A percentile compares a stretch with the other conserved stretches of the same genome.
Conservation (phyloP, 2,329 filamentous ascomycete species). For the Exophiala sideris region DNA sequence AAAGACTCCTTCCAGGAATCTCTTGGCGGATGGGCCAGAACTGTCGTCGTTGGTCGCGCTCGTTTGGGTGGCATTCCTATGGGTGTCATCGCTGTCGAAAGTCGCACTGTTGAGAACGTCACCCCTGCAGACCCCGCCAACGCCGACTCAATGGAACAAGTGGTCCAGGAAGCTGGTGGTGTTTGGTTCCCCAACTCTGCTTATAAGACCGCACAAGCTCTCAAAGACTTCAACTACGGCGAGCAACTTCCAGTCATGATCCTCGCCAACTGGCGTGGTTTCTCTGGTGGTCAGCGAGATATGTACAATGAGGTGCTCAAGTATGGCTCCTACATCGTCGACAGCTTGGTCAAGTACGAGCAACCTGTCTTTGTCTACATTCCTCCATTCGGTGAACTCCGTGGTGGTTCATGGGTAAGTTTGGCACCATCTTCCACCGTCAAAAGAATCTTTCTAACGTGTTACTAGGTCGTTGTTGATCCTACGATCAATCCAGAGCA, state of each 20-base stretch:
- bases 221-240: constrained; percentile 98
- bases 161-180: constrained; percentile 91
- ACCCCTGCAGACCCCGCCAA: constrained; percentile 96
- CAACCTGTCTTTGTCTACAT: constrained; percentile 99
- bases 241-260: constrained; percentile 99
- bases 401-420: constrained; percentile 90
- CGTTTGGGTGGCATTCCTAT: constrained; percentile 95
- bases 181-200: constrained; percentile 99
- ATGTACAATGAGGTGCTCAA: constrained; percentile 99
- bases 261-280: constrained; percentile 99
- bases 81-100: constrained; percentile 97
- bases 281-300: constrained; percentile 98
- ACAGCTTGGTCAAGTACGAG: constrained; percentile 96
- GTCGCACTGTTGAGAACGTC: constrained; percentile 91
- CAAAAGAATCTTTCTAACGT: constrained; percentile 33
- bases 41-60: constrained; percentile 93
- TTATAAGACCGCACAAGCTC: constrained; percentile 98
- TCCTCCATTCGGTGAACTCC: constrained; percentile 90
- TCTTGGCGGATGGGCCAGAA: constrained; percentile 94
- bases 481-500: constrained; percentile 93
- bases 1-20: constrained; percentile 95
- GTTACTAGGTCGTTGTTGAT: constrained; percentile 76
- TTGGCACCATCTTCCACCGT: constrained; percentile 4
- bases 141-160: constrained; percentile 95
- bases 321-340: constrained; percentile 98